A percentile compares a stretch with the other conserved stretches of the same genome.
Evolutionary conservation across 2,329 filamentous ascomycete genomes (phyloP).

Genomic region (Aspergillus unguis): DNA sequence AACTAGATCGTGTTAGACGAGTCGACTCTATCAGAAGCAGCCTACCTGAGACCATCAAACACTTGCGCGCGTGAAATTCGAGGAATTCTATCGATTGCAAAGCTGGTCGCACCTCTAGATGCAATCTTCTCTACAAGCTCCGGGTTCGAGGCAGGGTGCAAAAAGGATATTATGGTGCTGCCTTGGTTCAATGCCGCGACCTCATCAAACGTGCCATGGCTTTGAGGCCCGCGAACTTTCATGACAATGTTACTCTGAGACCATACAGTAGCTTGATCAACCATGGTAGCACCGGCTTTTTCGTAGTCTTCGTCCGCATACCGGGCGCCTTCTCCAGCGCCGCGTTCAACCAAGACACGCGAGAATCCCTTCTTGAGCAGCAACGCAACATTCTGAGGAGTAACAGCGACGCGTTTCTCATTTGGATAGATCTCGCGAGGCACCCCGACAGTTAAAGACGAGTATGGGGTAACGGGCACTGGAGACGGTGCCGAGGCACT

Average conservation of each 20-base stretch:
- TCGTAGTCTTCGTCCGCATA: conserved; percentile 75
- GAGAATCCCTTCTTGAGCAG: conserved; percentile 82
- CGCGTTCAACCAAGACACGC: conserved; percentile 72
- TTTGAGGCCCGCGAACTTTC: conserved; percentile 74
- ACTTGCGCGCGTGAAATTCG: conserved; percentile 84
- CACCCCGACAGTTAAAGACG: conserved; percentile 70
- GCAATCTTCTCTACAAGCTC: conserved; percentile 70
- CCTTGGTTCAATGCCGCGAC: conserved; percentile 64
- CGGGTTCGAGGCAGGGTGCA: conserved; percentile 79
- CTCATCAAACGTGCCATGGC: conserved; percentile 59
- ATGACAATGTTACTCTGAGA: conserved; percentile 72
- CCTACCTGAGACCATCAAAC: conserved; percentile 69
- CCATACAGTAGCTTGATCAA: conserved; percentile 69
- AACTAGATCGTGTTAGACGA: conserved; percentile 49
- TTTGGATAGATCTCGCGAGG: conserved; percentile 74
- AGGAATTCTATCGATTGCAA: conserved; percentile 92
- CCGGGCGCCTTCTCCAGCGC: conserved; percentile 73
- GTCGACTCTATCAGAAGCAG: no score
- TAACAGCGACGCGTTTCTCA: conserved; percentile 80
- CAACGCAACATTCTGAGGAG: conserved; percentile 76
- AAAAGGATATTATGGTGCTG: conserved; percentile 74
- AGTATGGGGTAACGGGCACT: conserved; percentile 55
- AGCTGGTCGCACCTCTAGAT: conserved; percentile 66
- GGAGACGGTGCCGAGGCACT: conserved; percentile 21
- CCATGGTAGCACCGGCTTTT: conserved; percentile 72